Evolutionary conservation across 768 basidiomycete genomes (phyloP).

Genomic region (Mycena albidolilacea): DNA sequence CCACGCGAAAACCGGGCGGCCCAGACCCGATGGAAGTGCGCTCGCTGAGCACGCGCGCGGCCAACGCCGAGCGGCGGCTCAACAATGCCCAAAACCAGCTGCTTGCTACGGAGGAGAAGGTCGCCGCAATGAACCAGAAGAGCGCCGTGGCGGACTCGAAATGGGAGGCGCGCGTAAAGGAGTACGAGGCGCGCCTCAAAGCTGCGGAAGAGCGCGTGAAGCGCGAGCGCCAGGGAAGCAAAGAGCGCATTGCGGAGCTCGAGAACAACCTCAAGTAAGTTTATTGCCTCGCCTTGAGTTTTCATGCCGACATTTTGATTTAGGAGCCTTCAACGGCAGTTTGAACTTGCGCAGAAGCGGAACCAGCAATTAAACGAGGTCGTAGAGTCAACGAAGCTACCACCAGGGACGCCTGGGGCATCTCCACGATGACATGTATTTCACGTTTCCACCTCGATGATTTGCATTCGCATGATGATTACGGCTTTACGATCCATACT

Average conservation of each 20-base stretch:
- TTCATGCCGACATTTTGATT: constrained; percentile 25
- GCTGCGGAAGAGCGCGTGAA: constrained; percentile 94
- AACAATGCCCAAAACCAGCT: constrained; percentile 90
- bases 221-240: constrained; percentile 93
- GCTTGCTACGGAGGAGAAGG: constrained; percentile 85
- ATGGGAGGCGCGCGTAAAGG: constrained; percentile 96
- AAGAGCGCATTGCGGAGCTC: constrained; percentile 84
- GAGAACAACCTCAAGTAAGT: constrained; percentile 79
- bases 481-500: constrained; percentile 14
- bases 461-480: constrained; percentile 2
- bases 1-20: constrained; percentile 71
- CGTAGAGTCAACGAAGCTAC: constrained; percentile 56
- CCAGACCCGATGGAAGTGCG: constrained; percentile 79
- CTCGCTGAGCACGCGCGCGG: constrained; percentile 79
- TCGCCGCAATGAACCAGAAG: constrained; percentile 81
- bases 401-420: constrained; percentile 41
- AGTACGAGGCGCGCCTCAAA: constrained; percentile 87
- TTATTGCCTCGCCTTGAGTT: constrained; percentile 20
- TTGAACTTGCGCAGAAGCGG: constrained; percentile 85
- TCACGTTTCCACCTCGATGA: no score
- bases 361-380: constrained; percentile 73
- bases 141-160: constrained; percentile 82
- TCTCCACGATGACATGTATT: constrained; percentile 37
- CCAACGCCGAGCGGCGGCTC: constrained; percentile 91
- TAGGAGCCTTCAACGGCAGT: constrained; percentile 83